A percentile compares a stretch with the other conserved stretches of the same genome.
phyloP scores from a whole-genome alignment of 2,329 filamentous ascomycete genomes.

The Chaetomiaceae sp. region DNA sequence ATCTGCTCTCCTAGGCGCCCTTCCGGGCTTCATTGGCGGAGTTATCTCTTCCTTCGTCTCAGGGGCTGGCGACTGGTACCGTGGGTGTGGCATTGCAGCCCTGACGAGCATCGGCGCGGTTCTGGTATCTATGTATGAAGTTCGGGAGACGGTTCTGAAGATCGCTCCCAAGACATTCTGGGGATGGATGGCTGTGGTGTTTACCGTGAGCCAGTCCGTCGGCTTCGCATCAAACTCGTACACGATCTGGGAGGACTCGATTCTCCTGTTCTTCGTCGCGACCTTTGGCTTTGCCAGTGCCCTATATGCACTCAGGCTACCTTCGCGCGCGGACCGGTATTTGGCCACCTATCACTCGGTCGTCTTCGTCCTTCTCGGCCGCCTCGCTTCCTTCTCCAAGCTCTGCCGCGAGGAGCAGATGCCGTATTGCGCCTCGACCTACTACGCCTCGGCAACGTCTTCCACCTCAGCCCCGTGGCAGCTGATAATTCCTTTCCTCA shows the following conservation, averaged over 20 bases:
- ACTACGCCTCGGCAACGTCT: constrained; percentile 86
- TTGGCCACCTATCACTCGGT: constrained; percentile 81
- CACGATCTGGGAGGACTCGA: constrained; percentile 97
- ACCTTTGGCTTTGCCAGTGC: constrained; percentile 79
- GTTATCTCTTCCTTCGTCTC: constrained; percentile 31
- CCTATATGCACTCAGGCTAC: constrained; percentile 69
- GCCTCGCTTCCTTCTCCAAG: constrained; percentile 79
- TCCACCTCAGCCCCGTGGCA: constrained; percentile 94
- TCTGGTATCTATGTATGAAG: constrained; percentile 39
- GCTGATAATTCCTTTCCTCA: constrained; percentile 70
- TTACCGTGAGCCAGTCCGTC: constrained; percentile 81
- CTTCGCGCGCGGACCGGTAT: constrained; percentile 61
- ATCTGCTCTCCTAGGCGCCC: constrained; percentile 34
- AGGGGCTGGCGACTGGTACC: constrained; percentile 39
- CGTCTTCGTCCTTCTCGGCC: constrained; percentile 73
- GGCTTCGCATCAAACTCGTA: constrained; percentile 98
- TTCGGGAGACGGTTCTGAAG: constrained; percentile 43
- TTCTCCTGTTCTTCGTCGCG: constrained; percentile 83
- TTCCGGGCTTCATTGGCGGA: constrained; percentile 34
- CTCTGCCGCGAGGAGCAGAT: constrained; percentile 98
- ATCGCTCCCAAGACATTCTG: constrained; percentile 72
- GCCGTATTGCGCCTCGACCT: constrained; percentile 92
- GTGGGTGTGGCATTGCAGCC: constrained; percentile 39
- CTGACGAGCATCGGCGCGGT: constrained; percentile 43
- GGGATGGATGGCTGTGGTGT: constrained; percentile 80